phyloP scores from a whole-genome alignment of 139 green algal species.

The Chlamydomonas asymmetrica region DNA sequence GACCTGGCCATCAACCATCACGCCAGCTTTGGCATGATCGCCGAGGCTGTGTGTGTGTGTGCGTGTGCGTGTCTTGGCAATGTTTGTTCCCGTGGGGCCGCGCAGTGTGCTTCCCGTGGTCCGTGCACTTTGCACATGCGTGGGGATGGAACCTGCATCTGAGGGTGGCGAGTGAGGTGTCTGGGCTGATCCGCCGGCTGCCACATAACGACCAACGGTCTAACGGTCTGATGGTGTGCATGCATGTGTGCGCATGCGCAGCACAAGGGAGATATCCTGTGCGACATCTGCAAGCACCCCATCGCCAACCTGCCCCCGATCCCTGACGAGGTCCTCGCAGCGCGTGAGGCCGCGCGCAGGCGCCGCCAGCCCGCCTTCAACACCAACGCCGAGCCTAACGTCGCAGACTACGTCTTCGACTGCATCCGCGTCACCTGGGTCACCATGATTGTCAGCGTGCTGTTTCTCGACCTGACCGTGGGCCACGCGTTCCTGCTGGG shows the following conservation, averaged over 20 bases:
- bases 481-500: slow-evolving; percentile 60
- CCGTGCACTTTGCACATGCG: no score
- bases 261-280: slow-evolving; percentile 55
- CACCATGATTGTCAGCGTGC: slow-evolving; percentile 65
- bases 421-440: slow-evolving; percentile 83
- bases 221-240: not conserved
- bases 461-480: slow-evolving; percentile 69
- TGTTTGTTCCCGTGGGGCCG: no score
- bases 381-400: slow-evolving; percentile 25
- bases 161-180: no score
- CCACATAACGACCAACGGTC: no score
- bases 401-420: slow-evolving; percentile 80
- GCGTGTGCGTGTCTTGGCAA: no score
- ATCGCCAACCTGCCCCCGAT: slow-evolving; percentile 44
- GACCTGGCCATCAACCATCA: not conserved
- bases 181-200: no score
- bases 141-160: no score
- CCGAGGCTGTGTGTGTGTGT: not conserved
- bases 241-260: slow-evolving; percentile 11
- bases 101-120: no score
- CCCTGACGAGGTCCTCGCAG: slow-evolving; percentile 30
- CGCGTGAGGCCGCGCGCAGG: slow-evolving; percentile 26
- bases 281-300: slow-evolving; percentile 71
- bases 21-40: not conserved
- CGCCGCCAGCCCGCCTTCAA: slow-evolving; percentile 32